These are phyloP conservation scores for Nymphaea thermarum DNA, from an alignment of 164 flowering plant species.

Conservation along the genomic window DNA sequence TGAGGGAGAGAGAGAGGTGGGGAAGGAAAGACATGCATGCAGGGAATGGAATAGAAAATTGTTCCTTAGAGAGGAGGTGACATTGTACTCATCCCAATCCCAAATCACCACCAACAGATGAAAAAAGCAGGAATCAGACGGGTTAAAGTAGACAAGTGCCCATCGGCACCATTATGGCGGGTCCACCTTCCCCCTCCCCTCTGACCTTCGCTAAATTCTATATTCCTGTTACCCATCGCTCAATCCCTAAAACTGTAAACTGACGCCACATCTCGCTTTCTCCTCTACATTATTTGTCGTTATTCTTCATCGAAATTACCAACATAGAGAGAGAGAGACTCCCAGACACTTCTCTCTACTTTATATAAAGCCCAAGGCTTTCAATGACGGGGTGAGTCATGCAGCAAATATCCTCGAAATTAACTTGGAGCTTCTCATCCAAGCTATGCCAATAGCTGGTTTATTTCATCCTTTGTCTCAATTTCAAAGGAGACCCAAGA, in stretches of 20 bases:
- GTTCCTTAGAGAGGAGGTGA: not conserved
- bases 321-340: not conserved
- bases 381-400: not conserved
- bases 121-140: constrained; percentile 5
- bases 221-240: not conserved
- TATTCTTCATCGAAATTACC: not conserved
- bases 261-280: not conserved
- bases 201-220: constrained; percentile 1
- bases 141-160: constrained; percentile 4
- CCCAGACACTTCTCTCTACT: not conserved
- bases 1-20: not conserved
- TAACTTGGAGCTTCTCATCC: not conserved
- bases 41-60: not conserved
- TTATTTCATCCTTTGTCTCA: constrained; percentile 9
- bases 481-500: constrained; percentile 5
- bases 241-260: not conserved
- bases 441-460: constrained; percentile 7
- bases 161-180: constrained; percentile 6
- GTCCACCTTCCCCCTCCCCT: constrained; percentile 2
- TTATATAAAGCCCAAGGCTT: not conserved
- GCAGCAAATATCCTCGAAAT: not conserved
- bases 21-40: not conserved
- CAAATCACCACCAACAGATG: not conserved
- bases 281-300: not conserved
- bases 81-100: not conserved